A percentile compares a stretch with the other conserved stretches of the same genome.
Conservation (phyloP, 2,329 filamentous ascomycete species). For the Sporothrix euskadiensis region DNA sequence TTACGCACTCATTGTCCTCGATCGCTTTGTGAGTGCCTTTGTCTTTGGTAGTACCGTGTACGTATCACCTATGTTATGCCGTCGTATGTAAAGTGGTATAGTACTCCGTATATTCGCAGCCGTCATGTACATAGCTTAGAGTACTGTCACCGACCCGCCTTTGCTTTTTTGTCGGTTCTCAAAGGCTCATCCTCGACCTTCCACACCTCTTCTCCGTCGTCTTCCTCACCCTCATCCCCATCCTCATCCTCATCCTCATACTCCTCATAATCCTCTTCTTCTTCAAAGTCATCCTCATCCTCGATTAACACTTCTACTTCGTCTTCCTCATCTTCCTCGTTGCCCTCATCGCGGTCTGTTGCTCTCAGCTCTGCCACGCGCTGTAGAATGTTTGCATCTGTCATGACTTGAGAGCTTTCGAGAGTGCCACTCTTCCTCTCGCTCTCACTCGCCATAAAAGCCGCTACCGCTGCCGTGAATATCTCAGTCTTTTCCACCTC, state of each 20-base stretch:
- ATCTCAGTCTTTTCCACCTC: neutral
- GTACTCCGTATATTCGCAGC: neutral
- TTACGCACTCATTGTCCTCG: neutral
- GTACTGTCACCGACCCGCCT: neutral
- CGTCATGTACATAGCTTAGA: neutral
- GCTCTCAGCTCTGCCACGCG: neutral
- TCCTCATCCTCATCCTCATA: constrained; percentile 23
- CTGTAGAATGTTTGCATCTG: neutral
- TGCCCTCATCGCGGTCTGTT: neutral
- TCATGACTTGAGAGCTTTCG: neutral
- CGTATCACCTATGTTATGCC: too few species aligned
- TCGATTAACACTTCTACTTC: constrained; percentile 19
- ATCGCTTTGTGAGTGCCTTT: neutral
- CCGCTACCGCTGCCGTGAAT: neutral
- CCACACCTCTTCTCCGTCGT: neutral
- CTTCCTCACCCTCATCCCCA: constrained; percentile 1
- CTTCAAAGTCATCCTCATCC: constrained; percentile 20
- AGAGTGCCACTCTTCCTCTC: neutral
- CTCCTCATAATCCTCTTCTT: constrained; percentile 23
- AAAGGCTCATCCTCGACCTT: neutral
- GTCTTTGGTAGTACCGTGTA: too few species aligned
- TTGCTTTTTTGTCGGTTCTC: neutral
- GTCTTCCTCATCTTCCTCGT: neutral
- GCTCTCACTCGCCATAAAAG: constrained; percentile 10
- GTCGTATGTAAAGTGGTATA: neutral